Evolutionary conservation across 1,284 basidiomycete species (phyloP).

Genomic region (Tylopilus sp.): DNA sequence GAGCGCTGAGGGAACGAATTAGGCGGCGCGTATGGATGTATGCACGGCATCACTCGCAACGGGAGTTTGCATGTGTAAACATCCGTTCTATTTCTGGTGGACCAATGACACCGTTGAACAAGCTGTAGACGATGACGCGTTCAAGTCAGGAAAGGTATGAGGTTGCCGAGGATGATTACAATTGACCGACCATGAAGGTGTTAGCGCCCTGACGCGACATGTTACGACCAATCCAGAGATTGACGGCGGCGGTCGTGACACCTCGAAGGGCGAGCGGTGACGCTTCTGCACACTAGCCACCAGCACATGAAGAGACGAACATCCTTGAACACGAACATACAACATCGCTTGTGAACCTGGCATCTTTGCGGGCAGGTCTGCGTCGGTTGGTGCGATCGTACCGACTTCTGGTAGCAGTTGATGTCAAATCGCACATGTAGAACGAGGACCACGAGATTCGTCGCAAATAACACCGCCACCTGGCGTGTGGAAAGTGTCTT

Average conservation of each 20-base stretch:
- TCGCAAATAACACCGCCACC: too few species aligned
- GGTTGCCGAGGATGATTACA: slow-evolving; percentile 16
- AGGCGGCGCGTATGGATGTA: background rate
- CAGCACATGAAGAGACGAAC: too few species aligned
- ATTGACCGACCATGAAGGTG: slow-evolving; percentile 22
- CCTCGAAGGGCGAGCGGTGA: slow-evolving; percentile 30
- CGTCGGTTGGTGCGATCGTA: too few species aligned
- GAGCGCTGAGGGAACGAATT: slow-evolving; percentile 13
- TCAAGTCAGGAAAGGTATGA: background rate
- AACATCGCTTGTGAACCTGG: too few species aligned
- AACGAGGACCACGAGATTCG: too few species aligned
- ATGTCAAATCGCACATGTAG: too few species aligned
- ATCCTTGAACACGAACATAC: too few species aligned
- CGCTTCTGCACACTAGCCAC: slow-evolving; percentile 29
- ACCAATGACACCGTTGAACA: too few species aligned
- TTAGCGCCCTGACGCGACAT: background rate
- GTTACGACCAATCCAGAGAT: slow-evolving; percentile 29
- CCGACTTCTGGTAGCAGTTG: too few species aligned
- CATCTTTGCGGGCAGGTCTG: too few species aligned
- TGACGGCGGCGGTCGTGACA: slow-evolving; percentile 29
- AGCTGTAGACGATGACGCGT: too few species aligned
- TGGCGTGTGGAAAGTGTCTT: too few species aligned
- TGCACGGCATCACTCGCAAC: slow-evolving; percentile 17
- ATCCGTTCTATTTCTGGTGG: slow-evolving; percentile 19
- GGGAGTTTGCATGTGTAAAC: slow-evolving; percentile 28